Conservation (phyloP, 2,329 filamentous ascomycete genomes). For the Elsinoe fawcettii region DNA sequence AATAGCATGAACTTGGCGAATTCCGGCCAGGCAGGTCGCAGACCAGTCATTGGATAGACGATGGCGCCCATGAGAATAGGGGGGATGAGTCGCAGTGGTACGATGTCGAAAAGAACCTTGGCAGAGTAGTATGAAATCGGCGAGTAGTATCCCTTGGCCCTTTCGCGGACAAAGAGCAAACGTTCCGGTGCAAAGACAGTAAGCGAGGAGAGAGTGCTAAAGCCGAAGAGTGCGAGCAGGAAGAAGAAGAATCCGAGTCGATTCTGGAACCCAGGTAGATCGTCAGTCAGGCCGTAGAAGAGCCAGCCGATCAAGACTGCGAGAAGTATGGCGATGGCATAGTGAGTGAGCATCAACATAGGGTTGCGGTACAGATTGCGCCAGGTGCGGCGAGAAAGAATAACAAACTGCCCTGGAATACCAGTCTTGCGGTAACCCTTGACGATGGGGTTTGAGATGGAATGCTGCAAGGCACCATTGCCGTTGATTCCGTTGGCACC, state of each 20-base stretch:
- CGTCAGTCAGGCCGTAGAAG: conserved; percentile 92
- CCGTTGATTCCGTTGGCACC: conserved; percentile 40
- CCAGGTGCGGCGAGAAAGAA: conserved; percentile 87
- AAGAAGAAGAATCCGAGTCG: conserved; percentile 96
- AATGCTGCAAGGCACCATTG: conserved; percentile 34
- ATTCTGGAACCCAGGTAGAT: conserved; percentile 97
- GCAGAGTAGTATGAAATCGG: conserved; percentile 89
- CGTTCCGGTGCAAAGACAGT: conserved; percentile 90
- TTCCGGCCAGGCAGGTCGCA: conserved; percentile 71
- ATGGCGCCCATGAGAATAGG: conserved; percentile 93
- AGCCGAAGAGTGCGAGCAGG: conserved; percentile 87
- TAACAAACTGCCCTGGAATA: conserved; percentile 72
- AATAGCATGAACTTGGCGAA: conserved; percentile 91
- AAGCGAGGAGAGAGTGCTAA: conserved; percentile 88
- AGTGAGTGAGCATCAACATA: conserved; percentile 96
- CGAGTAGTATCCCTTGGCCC: conserved; percentile 93
- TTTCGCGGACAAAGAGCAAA: conserved; percentile 82
- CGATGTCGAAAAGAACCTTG: conserved; percentile 97
- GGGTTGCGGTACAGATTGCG: conserved; percentile 96
- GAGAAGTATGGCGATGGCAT: conserved; percentile 89
- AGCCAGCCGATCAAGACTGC: conserved; percentile 91
- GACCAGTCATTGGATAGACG: conserved; percentile 94
- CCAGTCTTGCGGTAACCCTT: conserved; percentile 78
- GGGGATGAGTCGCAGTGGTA: conserved; percentile 87
- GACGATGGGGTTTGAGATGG: conserved; percentile 43